phyloP scores from a whole-genome alignment of 768 basidiomycete species.

The Kwoniella sp. region DNA sequence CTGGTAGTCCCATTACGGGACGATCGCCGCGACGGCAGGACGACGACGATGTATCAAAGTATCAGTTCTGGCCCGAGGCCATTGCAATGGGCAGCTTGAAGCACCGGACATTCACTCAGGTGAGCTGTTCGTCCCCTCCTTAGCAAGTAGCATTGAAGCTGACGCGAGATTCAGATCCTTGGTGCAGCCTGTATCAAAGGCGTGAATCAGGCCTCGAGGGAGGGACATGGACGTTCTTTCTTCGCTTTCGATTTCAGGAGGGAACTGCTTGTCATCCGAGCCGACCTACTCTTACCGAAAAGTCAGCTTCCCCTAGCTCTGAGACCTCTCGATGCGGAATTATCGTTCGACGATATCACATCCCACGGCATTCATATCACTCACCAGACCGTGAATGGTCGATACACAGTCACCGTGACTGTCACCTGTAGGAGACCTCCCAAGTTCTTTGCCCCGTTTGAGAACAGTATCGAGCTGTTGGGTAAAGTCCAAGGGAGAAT shows the following conservation, averaged over 20 bases:
- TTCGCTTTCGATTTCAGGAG: conserved; percentile 38
- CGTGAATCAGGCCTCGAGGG: not conserved
- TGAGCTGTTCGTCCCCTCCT: not conserved
- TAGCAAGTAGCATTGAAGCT: not conserved
- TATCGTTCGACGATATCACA: conserved; percentile 42
- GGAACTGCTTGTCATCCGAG: conserved; percentile 29
- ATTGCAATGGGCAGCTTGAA: conserved; percentile 37
- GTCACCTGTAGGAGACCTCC: conserved; percentile 40
- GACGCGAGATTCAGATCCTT: conserved; percentile 19
- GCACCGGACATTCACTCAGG: conserved; percentile 29
- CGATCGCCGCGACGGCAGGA: too few species aligned
- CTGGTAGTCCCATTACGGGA: too few species aligned
- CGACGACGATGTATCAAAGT: conserved; percentile 12
- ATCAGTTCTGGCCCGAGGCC: conserved; percentile 32
- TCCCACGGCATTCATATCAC: conserved; percentile 32
- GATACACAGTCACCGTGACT: conserved; percentile 32
- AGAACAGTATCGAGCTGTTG: conserved; percentile 15
- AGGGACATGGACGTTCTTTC: conserved; percentile 18
- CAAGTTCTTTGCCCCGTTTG: conserved; percentile 34
- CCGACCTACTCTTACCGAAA: conserved; percentile 13
- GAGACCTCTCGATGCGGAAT: conserved; percentile 36
- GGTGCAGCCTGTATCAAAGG: conserved; percentile 17
- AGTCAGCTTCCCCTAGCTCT: conserved; percentile 28
- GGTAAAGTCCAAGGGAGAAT: too few species aligned
- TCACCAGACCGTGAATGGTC: not conserved